These are phyloP conservation scores for Malus hybrid DNA, from an alignment of 331 rosid species.

Conservation along the genomic window DNA sequence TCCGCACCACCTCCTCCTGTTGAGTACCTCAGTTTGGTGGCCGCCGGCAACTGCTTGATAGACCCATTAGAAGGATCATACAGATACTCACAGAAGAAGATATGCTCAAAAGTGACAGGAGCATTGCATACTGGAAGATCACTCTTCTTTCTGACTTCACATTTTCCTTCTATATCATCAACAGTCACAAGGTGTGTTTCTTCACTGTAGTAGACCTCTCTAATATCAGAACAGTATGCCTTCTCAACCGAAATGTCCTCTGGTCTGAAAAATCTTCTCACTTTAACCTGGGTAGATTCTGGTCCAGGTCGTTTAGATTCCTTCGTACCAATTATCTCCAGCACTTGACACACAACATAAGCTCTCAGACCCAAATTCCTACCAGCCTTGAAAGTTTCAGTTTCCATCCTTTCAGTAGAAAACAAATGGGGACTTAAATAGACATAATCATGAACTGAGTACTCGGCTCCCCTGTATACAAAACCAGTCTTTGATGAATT, in stretches of 20 bases:
- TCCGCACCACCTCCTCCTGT: conserved; percentile 40
- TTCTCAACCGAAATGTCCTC: conserved; percentile 76
- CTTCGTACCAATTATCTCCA: conserved; percentile 43
- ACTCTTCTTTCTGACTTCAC: conserved; percentile 42
- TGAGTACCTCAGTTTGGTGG: conserved; percentile 57
- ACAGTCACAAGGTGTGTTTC: conserved; percentile 17
- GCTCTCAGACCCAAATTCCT: conserved; percentile 85
- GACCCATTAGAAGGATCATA: conserved; percentile 53
- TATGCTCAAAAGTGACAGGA: conserved; percentile 34
- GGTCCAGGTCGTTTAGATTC: conserved; percentile 37
- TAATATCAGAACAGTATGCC: conserved; percentile 45
- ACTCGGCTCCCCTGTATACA: conserved; percentile 44
- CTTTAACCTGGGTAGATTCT: conserved; percentile 53
- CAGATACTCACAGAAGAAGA: conserved; percentile 43
- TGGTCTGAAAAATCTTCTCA: conserved; percentile 82
- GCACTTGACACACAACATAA: conserved; percentile 72
- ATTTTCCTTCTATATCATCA: conserved; percentile 32
- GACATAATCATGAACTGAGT: conserved; percentile 54
- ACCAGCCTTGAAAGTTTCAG: conserved; percentile 57
- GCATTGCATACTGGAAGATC: conserved; percentile 27
- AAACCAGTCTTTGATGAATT: conserved; percentile 55
- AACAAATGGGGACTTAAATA: conserved; percentile 58
- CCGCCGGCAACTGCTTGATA: conserved; percentile 61
- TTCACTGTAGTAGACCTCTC: conserved; percentile 50
- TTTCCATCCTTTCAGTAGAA: conserved; percentile 42